Evolutionary conservation across 371 early-diverging fungal species (phyloP), one percentile per base, ranked within the genome.

Genomic region (Circinella minor): DNA sequence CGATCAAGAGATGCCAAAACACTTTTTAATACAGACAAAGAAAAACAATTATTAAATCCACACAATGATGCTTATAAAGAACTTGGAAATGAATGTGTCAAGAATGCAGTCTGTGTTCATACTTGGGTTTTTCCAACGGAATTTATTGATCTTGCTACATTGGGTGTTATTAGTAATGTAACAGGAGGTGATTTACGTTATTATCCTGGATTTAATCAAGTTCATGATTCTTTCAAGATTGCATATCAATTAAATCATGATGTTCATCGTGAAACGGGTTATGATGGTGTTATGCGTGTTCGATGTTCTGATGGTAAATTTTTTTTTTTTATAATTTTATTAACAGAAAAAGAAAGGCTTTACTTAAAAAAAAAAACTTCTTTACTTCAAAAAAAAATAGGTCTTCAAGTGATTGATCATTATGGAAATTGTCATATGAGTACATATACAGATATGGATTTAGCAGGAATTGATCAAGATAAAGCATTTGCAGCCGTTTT

Each of bases 341-440:
- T n/a, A n/a, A n/a, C n/a, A n/a, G n/a, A n/a, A n/a, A n/a, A n/a
- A n/a, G n/a, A n/a, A n/a, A n/a, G n/a, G n/a, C n/a, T n/a, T n/a
- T n/a, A n/a, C n/a, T n/a, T n/a, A n/a, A n/a, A n/a, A n/a, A n/a
- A n/a, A n/a, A n/a, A n/a, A n/a, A n/a, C n/a, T n/a, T n/a, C 39
- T 17, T 20, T 60, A 49, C 2, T 46, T 55, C n/a, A 55, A 46
- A 27, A 20, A n/a, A 57, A 43, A 63, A 14, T 63, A 90, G 92
- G 95, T 3, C 80, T 99, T 57, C 91, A 92, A 55, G 88, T 96
- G 4, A 85, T 87, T n/a, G 96, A 96, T 66, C 93, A 98, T 77
- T 92, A 91, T 74, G 99, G 99, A 64, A 97, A 96, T 82, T 93
- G 98, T 78, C 90, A 89, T 73, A 97, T 96, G 95, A 92, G 92